Conservation (phyloP, 208 protist species). For the Acanthamoeba lugdunensis region DNA sequence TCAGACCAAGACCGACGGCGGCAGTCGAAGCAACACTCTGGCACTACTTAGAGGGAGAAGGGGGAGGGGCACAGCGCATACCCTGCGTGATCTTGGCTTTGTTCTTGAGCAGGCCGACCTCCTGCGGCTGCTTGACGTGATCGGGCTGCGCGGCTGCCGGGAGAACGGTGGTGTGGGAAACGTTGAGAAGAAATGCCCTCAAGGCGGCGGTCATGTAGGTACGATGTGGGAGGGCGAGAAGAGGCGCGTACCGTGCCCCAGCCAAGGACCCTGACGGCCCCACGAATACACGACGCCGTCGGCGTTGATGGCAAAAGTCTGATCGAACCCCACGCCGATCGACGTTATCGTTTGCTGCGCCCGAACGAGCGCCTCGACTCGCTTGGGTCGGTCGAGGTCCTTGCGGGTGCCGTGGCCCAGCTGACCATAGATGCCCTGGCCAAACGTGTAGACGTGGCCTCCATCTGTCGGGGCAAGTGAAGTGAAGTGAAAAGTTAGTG, state of each 20-base stretch:
- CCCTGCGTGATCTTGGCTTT: conserved; percentile 14
- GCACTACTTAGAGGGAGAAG: too few relatives aligned
- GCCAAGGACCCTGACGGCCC: conserved; percentile 29
- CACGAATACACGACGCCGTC: conserved; percentile 17
- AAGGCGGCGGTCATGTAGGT: neutral
- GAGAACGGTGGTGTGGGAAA: neutral
- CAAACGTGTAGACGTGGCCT: conserved; percentile 40
- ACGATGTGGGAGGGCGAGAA: neutral
- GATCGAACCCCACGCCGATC: conserved; percentile 22
- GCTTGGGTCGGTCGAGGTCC: neutral
- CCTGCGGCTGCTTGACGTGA: conserved; percentile 9
- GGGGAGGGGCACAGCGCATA: neutral
- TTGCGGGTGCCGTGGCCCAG: conserved; percentile 38
- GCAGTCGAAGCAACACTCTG: too few relatives aligned
- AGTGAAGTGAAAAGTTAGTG: too few relatives aligned
- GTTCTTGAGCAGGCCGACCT: conserved; percentile 9
- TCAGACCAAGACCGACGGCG: too few relatives aligned
- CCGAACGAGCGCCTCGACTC: conserved; percentile 12
- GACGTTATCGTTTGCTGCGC: conserved; percentile 34
- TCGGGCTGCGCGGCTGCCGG: neutral
- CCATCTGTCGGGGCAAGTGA: neutral
- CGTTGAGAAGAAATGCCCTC: too few relatives aligned
- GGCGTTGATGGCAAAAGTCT: conserved; percentile 18
- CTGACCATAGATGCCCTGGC: conserved; percentile 55
- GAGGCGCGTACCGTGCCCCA: neutral